Evolutionary conservation across 257 asterid species (phyloP).

Genomic region (Penstemon newberryi): DNA sequence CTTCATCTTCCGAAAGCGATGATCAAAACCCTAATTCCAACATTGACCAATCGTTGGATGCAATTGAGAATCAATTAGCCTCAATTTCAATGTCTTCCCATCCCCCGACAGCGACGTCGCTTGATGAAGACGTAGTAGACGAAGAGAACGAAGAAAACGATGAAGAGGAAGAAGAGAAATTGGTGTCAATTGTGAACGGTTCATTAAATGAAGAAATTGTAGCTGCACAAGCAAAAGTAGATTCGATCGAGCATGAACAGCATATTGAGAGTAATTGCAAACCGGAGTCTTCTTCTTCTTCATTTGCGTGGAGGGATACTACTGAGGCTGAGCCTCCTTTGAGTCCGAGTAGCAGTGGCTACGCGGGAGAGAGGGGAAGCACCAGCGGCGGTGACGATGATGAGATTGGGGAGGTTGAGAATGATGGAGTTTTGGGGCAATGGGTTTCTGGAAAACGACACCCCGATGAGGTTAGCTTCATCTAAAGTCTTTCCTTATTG

Average conservation of each 20-base stretch:
- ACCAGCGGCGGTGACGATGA: slow-evolving; percentile 62
- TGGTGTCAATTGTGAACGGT: slow-evolving; percentile 36
- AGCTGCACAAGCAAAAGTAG: slow-evolving; percentile 9
- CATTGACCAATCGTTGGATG: slow-evolving; percentile 90
- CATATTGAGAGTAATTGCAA: slow-evolving; percentile 24
- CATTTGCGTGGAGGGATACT: slow-evolving; percentile 42
- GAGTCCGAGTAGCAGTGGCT: slow-evolving; percentile 95
- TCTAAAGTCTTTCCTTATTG: not conserved
- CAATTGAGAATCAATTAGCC: slow-evolving; percentile 82
- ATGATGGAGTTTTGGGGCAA: slow-evolving; percentile 40
- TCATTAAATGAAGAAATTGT: slow-evolving; percentile 33
- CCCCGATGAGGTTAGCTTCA: slow-evolving; percentile 63
- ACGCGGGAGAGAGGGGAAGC: slow-evolving; percentile 95
- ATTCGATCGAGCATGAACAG: slow-evolving; percentile 16
- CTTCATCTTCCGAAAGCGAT: slow-evolving; percentile 38
- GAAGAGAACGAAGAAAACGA: slow-evolving; percentile 28
- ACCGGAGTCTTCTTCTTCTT: slow-evolving; percentile 42
- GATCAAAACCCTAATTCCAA: slow-evolving; percentile 44
- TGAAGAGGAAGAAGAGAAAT: slow-evolving; percentile 32
- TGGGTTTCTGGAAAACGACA: slow-evolving; percentile 87
- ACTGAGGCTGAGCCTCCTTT: slow-evolving; percentile 54
- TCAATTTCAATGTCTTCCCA: slow-evolving; percentile 74
- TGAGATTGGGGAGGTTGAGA: slow-evolving; percentile 44
- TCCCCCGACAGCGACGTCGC: slow-evolving; percentile 38
- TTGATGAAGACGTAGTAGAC: slow-evolving; percentile 37